These are phyloP conservation scores for Boletus rubescentipes DNA, from an alignment of 768 basidiomycete genomes.

Conservation along the genomic window DNA sequence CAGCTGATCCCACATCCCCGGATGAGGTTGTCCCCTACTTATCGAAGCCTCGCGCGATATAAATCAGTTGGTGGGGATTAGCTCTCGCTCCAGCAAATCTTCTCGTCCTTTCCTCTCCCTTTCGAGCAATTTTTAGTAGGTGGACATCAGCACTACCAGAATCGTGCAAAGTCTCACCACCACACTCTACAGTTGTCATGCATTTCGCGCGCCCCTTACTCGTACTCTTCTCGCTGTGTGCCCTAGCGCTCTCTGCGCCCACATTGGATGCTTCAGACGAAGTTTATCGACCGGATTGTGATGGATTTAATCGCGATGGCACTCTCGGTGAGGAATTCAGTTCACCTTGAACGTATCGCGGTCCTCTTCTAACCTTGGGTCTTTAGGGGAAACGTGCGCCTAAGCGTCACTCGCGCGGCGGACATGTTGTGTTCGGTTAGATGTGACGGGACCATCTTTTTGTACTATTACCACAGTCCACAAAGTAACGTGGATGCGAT, in stretches of 20 bases:
- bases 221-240: neutral
- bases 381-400: neutral
- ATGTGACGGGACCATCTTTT: no score
- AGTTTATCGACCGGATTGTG: neutral
- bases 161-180: neutral
- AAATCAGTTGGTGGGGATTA: neutral
- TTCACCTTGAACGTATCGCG: neutral
- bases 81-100: neutral
- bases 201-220: neutral
- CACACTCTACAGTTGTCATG: neutral
- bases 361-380: neutral
- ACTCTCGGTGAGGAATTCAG: neutral
- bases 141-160: neutral
- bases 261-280: no score
- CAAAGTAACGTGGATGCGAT: no score
- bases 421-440: neutral
- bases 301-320: neutral
- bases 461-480: no score
- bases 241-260: neutral
- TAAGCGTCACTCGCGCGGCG: neutral
- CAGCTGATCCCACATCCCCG: neutral
- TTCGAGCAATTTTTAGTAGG: neutral
- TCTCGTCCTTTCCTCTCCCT: neutral
- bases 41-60: neutral
- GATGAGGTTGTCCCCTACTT: no score